These are phyloP conservation scores for Cunninghamia lanceolata DNA, from an alignment of 75 land plant species.

Conservation along the genomic window DNA sequence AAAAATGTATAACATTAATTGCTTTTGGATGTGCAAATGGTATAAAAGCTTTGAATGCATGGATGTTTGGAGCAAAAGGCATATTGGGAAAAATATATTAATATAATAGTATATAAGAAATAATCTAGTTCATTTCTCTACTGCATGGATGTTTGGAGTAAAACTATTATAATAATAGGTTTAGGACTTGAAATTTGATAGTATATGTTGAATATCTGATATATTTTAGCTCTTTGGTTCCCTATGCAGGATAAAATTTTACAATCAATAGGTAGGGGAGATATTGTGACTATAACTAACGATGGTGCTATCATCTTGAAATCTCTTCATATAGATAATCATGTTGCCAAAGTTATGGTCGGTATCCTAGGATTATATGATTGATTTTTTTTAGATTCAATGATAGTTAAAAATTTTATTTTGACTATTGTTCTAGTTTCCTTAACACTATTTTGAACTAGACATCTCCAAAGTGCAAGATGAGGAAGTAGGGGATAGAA, in stretches of 20 bases:
- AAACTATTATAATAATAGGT: not conserved
- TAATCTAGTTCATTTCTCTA: not conserved
- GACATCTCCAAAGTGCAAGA: constrained; percentile 98
- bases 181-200: not conserved
- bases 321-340: constrained; percentile 92
- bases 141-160: not conserved
- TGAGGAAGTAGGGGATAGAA: constrained; percentile 99
- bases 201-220: not conserved
- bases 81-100: not conserved
- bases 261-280: constrained; percentile 95
- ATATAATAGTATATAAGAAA: not conserved
- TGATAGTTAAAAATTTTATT: not conserved
- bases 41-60: not conserved
- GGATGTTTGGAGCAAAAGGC: too few relatives aligned
- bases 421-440: not conserved
- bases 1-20: not conserved
- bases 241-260: constrained; percentile 78
- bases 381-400: not conserved
- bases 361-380: constrained; percentile 55
- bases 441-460: constrained; percentile 12
- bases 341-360: constrained; percentile 96
- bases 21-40: not conserved
- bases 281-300: constrained; percentile 86
- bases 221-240: not conserved
- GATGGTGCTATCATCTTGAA: constrained; percentile 98